Evolutionary conservation across 257 asterid genomes (phyloP), one percentile per base, ranked within the genome.

Genomic region (Solanum pinnatisectum): DNA sequence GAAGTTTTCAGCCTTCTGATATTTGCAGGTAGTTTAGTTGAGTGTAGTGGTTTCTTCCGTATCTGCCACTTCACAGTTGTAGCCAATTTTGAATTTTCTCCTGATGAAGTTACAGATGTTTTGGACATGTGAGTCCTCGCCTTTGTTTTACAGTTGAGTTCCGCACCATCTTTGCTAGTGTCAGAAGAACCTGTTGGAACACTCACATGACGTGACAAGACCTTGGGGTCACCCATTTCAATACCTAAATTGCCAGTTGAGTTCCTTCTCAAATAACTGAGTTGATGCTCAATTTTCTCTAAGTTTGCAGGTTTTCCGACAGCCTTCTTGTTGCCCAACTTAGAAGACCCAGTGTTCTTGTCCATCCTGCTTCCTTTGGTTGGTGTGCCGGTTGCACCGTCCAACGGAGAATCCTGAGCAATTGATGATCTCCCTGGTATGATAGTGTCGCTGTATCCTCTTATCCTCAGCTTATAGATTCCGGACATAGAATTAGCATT

Each of bases 141-240:
- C 59, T 10, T 70, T 67, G 37, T 70, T 37, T 81, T 81, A 9
- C 37, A 81, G 70, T 85, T 44, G 37, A 9, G 1, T n/a, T 25
- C 20, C 10, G 1, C 25, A n/a, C 87, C 87, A 85, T 68, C 63
- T 59, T 86, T 86, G 59, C 30, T 46, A 27, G 16, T 37, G 59
- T 89, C 92, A 49, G 89, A 88, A 49, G 93, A 91, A 83, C 90
- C 87, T 12, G 10, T 22, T 23, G 90, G 88, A 60, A 87, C 85
- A 88, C 86, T 84, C n/a, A 89, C 87, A 73, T 91, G 88, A 72
- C 77, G 72, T 78, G 91, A 88, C 83, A 71, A 70, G 63, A 18
- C 68, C 83, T 89, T 76, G 33, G 87, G 36, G 33, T 78, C 73
- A 5, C 32, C 46, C 37, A 76, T 86, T 78, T 73, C 82, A 25